phyloP scores from a whole-genome alignment of 2,329 filamentous ascomycete species.

The Mycosphaerella sp. region DNA sequence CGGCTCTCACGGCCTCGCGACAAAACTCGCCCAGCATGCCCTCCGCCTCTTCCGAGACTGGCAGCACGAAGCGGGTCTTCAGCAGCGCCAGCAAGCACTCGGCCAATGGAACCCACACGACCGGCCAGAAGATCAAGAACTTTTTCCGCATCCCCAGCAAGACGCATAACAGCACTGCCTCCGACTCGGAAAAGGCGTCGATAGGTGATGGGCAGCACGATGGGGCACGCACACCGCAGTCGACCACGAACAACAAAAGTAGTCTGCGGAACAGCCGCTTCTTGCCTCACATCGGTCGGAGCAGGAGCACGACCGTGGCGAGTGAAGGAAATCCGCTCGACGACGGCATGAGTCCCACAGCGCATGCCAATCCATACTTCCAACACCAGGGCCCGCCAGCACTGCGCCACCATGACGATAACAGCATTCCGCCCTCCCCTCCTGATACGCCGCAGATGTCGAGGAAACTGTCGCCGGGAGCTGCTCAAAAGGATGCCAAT shows the following conservation, averaged over 20 bases:
- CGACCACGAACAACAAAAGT: slow-evolving; percentile 47
- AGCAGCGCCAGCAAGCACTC: slow-evolving; percentile 40
- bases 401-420: slow-evolving; percentile 89
- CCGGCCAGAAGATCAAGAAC: slow-evolving; percentile 60
- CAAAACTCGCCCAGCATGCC: slow-evolving; percentile 24
- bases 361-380: slow-evolving; percentile 95
- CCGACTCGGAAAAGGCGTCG: slow-evolving; percentile 32
- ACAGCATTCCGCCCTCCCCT: slow-evolving; percentile 85
- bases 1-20: slow-evolving; percentile 9
- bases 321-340: slow-evolving; percentile 90
- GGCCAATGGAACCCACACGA: slow-evolving; percentile 44
- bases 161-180: slow-evolving; percentile 35
- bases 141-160: slow-evolving; percentile 60
- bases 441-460: slow-evolving; percentile 75
- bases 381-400: slow-evolving; percentile 91
- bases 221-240: slow-evolving; percentile 45
- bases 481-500: slow-evolving; percentile 57
- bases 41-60: slow-evolving; percentile 15
- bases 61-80: slow-evolving; percentile 42
- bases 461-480: slow-evolving; percentile 62
- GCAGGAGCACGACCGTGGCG: slow-evolving; percentile 81
- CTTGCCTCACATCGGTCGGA: slow-evolving; percentile 78
- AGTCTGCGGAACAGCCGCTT: slow-evolving; percentile 80
- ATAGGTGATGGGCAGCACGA: slow-evolving; percentile 35
- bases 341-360: slow-evolving; percentile 82